Evolutionary conservation across 768 basidiomycete species (phyloP), one percentile per base, ranked within the genome.

Genomic region (Rhizopogon roseolus): DNA sequence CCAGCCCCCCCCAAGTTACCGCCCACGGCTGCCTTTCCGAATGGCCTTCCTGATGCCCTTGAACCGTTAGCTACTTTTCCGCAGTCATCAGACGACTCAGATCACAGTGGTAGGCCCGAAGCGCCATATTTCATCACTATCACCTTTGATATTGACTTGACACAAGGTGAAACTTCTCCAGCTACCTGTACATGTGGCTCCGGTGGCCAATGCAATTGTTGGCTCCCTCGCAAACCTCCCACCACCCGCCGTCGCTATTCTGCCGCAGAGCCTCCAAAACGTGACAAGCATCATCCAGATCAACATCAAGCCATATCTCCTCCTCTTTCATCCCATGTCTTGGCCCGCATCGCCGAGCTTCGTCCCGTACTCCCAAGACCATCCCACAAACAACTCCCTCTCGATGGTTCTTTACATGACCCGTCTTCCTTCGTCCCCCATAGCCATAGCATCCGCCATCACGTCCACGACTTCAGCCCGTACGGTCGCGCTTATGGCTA

Each of bases 11-110:
- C 76, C 57, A 81, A 81, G 74, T 74, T 84, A 64, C 78, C 81
- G 63, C 80, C 81, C 63, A 73, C 79, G 74, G 86, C 89, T 78
- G 78, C 88, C 76, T 91, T 89, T 75, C 89, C 89, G 57, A 74
- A 85, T 63, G 89, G 89, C 72, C 77, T 91, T 39, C 85, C 86
- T 16, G 76, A 80, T 68, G 79, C 80, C 69, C 76, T 86, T 73
- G 84, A 79, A 76, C 78, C 82, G 76, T 60, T 69, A 51, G 69
- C 64, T 51, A 55, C 68, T 44, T 50, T 70, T 53, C 67, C 65
- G 55, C 54, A 60, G 59, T 63, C 68, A 22, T 75, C 76, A 49
- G 82, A 85, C 60, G 84, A 86, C 61, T 82, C 84, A 53, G 84
- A 87, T 62, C 76, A 78, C 69, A 77, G 82, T 71, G 81, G 81